Evolutionary conservation across 2,329 filamentous ascomycete species (phyloP), one percentile per base, ranked within the genome.

Genomic region (Aphanocladium album): DNA sequence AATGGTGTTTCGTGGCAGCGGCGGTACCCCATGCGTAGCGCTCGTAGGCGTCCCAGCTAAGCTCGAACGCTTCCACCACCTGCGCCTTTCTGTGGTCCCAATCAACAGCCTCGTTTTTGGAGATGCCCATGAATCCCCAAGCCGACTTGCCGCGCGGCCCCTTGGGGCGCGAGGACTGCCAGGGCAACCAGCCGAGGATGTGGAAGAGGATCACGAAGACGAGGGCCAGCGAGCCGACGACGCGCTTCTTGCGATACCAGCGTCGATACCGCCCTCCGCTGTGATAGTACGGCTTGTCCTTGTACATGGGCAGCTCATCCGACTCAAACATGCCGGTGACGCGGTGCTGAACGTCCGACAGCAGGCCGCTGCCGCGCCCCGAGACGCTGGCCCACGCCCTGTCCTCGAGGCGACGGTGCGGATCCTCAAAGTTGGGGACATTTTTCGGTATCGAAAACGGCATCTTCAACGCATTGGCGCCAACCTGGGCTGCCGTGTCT

Each of bases 21-120:
- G 17, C 25, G 35, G 80, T 83, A 91, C 91, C 95, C 95, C 95
- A 99, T 30, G 89, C 95, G 77, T 98, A 89, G 70, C 90, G 86
- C 73, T 92, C 89, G 74, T 99, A 99, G 8, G 89, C 89, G 71
- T 93, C 89, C 90, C 93, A 99, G 71, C 93, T 97, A 66, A 95
- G 77, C 73, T 89, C 84, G 74, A 99, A 98, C 19, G 90, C 92
- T 71, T 96, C 90, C 63, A 89, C 90, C 3, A 99, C 95, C 65
- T 83, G 85, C 66, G 96, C 85, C 68, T 90, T 85, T 70, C 93
- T 84, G 66, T 84, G 82, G 33, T 84, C 74, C 95, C 95, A 99
- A 71, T 96, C 84, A 2, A 85, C 79, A 25, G 73, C 74, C 41
- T 69, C 73, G 12, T 73, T 72, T 51, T 79, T 77, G 9, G 83